These are phyloP conservation scores for Nigrograna mackinnonii DNA, from an alignment of 2,329 filamentous ascomycete genomes.

Conservation along the genomic window DNA sequence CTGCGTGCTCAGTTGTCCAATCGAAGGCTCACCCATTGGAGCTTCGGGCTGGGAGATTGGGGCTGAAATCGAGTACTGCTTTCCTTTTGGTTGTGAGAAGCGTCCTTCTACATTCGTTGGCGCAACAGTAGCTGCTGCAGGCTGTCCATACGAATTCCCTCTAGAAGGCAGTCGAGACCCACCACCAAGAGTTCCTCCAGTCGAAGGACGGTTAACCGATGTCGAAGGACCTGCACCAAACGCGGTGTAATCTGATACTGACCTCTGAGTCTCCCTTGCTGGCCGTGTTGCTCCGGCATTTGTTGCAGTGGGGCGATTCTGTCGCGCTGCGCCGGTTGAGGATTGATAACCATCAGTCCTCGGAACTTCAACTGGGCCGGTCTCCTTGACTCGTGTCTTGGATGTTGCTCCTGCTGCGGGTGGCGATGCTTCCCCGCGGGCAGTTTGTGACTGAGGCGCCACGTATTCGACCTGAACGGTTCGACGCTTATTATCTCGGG, in stretches of 20 bases:
- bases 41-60: constrained; percentile 60
- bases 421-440: constrained; percentile 64
- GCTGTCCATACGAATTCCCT: constrained; percentile 81
- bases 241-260: constrained; percentile 50
- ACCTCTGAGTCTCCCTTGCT: constrained; percentile 54
- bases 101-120: constrained; percentile 87
- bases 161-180: constrained; percentile 69
- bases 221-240: constrained; percentile 45
- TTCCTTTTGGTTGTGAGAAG: constrained; percentile 75
- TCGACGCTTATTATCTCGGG: constrained; percentile 84
- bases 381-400: constrained; percentile 58
- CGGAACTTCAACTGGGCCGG: constrained; percentile 53
- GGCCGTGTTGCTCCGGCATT: constrained; percentile 39
- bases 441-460: constrained; percentile 83
- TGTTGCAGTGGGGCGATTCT: constrained; percentile 20
- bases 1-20: constrained; percentile 63
- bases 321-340: constrained; percentile 23
- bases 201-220: constrained; percentile 67
- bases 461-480: constrained; percentile 99
- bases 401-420: constrained; percentile 41
- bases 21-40: constrained; percentile 48
- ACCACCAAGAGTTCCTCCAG: constrained; percentile 74
- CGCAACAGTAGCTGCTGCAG: constrained; percentile 82
- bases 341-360: constrained; percentile 41
- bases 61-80: constrained; percentile 73